These are phyloP conservation scores for Penicillium samsonianum DNA, from an alignment of 495 filamentous ascomycete genomes.

Conservation along the genomic window DNA sequence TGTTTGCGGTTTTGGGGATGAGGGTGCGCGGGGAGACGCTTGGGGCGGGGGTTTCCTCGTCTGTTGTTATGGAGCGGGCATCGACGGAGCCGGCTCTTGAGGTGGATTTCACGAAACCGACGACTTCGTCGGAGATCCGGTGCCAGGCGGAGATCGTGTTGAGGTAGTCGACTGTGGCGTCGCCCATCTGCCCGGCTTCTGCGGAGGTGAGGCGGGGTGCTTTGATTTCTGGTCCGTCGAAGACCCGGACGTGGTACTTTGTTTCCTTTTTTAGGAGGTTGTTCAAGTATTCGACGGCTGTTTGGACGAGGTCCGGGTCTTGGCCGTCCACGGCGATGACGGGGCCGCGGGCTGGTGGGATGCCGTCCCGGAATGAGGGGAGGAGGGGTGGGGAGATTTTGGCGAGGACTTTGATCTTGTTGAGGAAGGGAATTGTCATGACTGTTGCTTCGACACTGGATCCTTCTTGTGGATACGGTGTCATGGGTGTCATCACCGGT, in stretches of 20 bases:
- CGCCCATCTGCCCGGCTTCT: conserved; percentile 37
- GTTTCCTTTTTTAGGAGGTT: conserved; percentile 56
- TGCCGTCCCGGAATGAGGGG: conserved; percentile 41
- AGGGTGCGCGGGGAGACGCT: conserved; percentile 39
- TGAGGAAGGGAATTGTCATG: conserved; percentile 68
- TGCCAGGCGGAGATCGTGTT: conserved; percentile 74
- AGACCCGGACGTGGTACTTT: conserved; percentile 57
- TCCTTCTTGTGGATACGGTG: conserved; percentile 32
- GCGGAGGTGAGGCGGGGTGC: conserved; percentile 30
- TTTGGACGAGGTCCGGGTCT: conserved; percentile 52
- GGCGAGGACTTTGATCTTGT: conserved; percentile 69
- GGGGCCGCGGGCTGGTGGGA: conserved; percentile 61
- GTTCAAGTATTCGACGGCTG: conserved; percentile 62
- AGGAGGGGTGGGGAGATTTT: conserved; percentile 67
- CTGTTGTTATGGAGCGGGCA: conserved; percentile 10
- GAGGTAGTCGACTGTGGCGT: conserved; percentile 64
- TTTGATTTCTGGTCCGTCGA: conserved; percentile 51
- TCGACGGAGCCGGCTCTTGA: conserved; percentile 17
- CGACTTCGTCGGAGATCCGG: conserved; percentile 63
- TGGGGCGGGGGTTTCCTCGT: conserved; percentile 23
- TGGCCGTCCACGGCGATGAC: conserved; percentile 83
- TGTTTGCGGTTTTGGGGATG: conserved; percentile 36
- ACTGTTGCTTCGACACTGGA: conserved; percentile 66
- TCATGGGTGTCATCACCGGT: conserved; percentile 32
- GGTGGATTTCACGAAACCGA: conserved; percentile 57